A percentile compares a stretch with the other conserved stretches of the same genome.
Conservation (phyloP, 164 flowering plant species). For the Tinospora cordifolia region DNA sequence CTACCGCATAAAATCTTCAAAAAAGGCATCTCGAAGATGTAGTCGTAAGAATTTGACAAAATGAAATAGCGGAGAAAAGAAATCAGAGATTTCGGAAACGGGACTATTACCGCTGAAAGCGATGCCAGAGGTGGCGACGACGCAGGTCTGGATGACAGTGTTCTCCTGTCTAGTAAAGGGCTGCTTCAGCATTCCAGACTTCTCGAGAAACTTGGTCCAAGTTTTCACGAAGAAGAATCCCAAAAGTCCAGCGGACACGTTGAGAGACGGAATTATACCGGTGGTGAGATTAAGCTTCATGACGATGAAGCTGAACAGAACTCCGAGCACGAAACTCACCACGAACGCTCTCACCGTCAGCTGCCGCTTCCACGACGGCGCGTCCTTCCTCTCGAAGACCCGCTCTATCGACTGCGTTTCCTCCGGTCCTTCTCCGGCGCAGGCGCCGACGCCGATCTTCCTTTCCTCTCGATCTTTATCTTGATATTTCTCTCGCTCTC, state of each 20-base stretch:
- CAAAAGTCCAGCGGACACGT: conserved; percentile 27
- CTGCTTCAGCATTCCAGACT: conserved; percentile 16
- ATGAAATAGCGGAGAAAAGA: background rate
- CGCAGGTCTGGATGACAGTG: conserved; percentile 27
- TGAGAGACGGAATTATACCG: conserved; percentile 29
- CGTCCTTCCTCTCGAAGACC: no score
- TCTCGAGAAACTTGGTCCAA: conserved; percentile 26
- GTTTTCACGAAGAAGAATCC: conserved; percentile 29
- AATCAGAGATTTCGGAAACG: no score
- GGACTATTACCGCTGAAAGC: conserved; percentile 28
- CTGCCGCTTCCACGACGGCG: no score
- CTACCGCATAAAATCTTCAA: background rate
- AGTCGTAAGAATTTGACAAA: background rate
- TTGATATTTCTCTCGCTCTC: no score
- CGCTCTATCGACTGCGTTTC: no score
- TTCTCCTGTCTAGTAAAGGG: conserved; percentile 29
- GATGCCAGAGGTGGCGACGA: conserved; percentile 27
- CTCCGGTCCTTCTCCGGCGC: no score
- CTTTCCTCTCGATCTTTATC: no score
- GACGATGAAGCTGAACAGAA: conserved; percentile 22
- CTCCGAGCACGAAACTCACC: no score
- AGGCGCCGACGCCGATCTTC: no score
- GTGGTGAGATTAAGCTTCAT: conserved; percentile 28
- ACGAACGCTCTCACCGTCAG: no score
- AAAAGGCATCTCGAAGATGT: background rate